These are phyloP conservation scores for Gaertneriomyces sp. DNA, from an alignment of 192 early-diverging fungal genomes.

Conservation along the genomic window DNA sequence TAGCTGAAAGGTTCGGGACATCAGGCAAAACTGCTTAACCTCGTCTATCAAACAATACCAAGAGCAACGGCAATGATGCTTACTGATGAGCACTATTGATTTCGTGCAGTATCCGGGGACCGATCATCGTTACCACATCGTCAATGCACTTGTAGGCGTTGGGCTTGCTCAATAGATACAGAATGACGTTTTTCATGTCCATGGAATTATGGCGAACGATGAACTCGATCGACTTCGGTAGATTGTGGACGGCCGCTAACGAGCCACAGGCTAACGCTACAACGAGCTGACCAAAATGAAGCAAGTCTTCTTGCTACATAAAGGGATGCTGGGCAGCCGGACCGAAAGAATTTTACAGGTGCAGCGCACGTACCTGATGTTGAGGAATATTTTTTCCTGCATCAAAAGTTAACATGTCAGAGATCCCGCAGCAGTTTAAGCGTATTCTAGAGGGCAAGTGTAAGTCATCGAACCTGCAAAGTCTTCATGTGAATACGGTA, in stretches of 20 bases:
- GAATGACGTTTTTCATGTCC: conserved; percentile 79
- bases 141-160: conserved; percentile 70
- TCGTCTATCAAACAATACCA: neutral
- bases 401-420: conserved; percentile 74
- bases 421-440: conserved; percentile 68
- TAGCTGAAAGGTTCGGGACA: conserved; percentile 39
- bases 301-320: conserved; percentile 75
- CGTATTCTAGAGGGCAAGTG: conserved; percentile 49
- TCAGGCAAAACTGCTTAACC: neutral
- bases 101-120: conserved; percentile 70
- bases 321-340: neutral
- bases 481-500: conserved; percentile 68
- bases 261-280: conserved; percentile 75
- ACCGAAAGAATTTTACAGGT: neutral
- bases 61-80: conserved; percentile 5
- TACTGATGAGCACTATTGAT: conserved; percentile 71
- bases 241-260: conserved; percentile 61
- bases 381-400: conserved; percentile 58
- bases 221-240: conserved; percentile 73
- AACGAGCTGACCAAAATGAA: conserved; percentile 77
- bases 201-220: conserved; percentile 70
- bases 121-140: conserved; percentile 73
- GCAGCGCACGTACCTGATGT: conserved; percentile 45
- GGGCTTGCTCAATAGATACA: conserved; percentile 76
- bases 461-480: neutral